phyloP scores from a whole-genome alignment of 2,329 filamentous ascomycete species.

The Chaetothyriales sp. region DNA sequence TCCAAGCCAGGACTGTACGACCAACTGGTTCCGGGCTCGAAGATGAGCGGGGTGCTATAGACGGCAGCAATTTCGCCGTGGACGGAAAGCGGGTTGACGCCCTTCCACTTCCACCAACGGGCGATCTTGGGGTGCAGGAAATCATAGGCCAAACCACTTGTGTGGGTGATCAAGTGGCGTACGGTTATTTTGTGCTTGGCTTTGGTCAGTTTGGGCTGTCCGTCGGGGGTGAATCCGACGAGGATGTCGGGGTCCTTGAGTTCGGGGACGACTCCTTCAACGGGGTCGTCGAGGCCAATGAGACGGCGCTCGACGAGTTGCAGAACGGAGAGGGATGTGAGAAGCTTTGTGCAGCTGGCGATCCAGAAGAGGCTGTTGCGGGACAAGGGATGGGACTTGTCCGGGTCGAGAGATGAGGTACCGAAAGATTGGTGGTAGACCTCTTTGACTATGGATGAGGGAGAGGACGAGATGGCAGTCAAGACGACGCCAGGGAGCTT shows the following conservation, averaged over 20 bases:
- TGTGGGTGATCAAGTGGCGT: constrained; percentile 13
- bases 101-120: constrained; percentile 8
- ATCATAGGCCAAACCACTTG: constrained; percentile 12
- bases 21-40: constrained; percentile 36
- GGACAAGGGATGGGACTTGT: constrained; percentile 7
- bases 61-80: constrained; percentile 1
- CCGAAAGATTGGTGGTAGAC: constrained; percentile 7
- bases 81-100: not conserved
- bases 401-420: constrained; percentile 3
- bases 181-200: constrained; percentile 15
- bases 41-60: constrained; percentile 1
- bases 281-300: constrained; percentile 34
- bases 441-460: constrained; percentile 3
- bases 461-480: not conserved
- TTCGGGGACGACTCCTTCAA: constrained; percentile 35
- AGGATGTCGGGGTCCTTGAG: constrained; percentile 37
- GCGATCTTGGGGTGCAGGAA: constrained; percentile 8
- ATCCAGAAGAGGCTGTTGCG: constrained; percentile 15
- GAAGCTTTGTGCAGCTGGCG: constrained; percentile 29
- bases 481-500: not conserved
- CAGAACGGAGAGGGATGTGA: constrained; percentile 40
- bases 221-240: constrained; percentile 27
- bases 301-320: constrained; percentile 42
- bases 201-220: constrained; percentile 20
- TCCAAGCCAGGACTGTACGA: constrained; percentile 38